Conservation (phyloP, 768 basidiomycete species). For the Mycena pura region DNA sequence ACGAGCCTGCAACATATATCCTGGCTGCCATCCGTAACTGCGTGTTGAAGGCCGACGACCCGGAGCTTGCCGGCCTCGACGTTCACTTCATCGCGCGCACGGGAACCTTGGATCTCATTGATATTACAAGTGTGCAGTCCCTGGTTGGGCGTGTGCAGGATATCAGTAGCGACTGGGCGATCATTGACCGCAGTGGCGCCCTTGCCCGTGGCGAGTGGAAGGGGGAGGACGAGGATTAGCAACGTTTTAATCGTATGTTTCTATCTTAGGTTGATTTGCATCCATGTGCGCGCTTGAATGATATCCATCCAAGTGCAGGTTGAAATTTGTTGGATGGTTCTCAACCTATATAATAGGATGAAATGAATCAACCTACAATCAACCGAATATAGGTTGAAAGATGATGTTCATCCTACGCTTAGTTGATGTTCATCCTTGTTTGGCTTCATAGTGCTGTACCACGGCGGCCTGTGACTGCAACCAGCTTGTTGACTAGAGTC, state of each 20-base stretch:
- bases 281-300: neutral
- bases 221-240: neutral
- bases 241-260: neutral
- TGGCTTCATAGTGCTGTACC: too few species aligned
- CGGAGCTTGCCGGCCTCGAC: conserved; percentile 16
- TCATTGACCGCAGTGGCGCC: conserved; percentile 33
- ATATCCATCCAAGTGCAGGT: neutral
- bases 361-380: neutral
- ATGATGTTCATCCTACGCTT: too few species aligned
- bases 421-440: too few species aligned
- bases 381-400: neutral
- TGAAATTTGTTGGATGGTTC: neutral
- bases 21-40: conserved; percentile 33
- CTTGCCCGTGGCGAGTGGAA: conserved; percentile 19
- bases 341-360: neutral
- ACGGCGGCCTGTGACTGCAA: too few species aligned
- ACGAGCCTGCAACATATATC: conserved; percentile 23
- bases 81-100: conserved; percentile 26
- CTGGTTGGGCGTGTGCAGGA: conserved; percentile 29
- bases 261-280: neutral
- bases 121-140: conserved; percentile 31
- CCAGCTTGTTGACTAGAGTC: too few species aligned
- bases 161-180: conserved; percentile 24
- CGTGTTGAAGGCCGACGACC: conserved; percentile 17
- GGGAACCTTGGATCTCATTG: conserved; percentile 28